Conservation (phyloP, 495 filamentous ascomycete genomes). For the Daldinia vernicosa region DNA sequence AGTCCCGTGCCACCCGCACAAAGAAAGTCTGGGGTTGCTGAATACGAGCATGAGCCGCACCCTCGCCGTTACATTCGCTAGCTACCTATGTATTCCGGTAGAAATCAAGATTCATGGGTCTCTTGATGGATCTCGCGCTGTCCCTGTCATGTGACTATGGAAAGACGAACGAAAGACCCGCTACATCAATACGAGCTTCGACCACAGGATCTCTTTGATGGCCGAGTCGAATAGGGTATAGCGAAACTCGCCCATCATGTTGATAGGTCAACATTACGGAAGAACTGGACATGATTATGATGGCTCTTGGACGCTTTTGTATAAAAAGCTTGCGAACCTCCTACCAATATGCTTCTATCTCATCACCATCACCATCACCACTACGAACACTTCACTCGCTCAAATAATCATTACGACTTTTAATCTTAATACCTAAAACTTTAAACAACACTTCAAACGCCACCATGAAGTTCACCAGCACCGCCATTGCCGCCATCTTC, state of each 20-base stretch:
- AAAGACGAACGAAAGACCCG: constrained; percentile 33
- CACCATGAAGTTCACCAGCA: constrained; percentile 55
- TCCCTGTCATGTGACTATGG: constrained; percentile 38
- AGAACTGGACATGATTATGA: constrained; percentile 10
- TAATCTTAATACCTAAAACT: not conserved
- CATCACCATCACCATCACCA: constrained; percentile 21
- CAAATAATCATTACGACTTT: constrained; percentile 11
- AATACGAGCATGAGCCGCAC: constrained; percentile 42
- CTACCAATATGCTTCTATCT: constrained; percentile 10
- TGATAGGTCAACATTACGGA: constrained; percentile 11
- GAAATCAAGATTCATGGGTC: constrained; percentile 12
- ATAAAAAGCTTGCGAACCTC: constrained; percentile 23
- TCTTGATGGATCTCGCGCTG: constrained; percentile 2
- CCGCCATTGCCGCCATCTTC: constrained; percentile 47
- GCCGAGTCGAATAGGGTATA: constrained; percentile 15
- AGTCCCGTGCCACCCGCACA: constrained; percentile 4
- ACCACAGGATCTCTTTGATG: constrained; percentile 19
- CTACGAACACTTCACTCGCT: constrained; percentile 19
- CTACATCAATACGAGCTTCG: constrained; percentile 37
- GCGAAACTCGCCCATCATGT: constrained; percentile 1
- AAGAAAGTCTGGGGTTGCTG: constrained; percentile 12
- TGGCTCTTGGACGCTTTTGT: constrained; percentile 3
- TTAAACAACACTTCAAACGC: constrained; percentile 15
- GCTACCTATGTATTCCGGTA: not conserved
- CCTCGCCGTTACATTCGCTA: constrained; percentile 20